These are phyloP conservation scores for Fraxinus angustifolia DNA, from an alignment of 305 asterid genomes.

Conservation along the genomic window DNA sequence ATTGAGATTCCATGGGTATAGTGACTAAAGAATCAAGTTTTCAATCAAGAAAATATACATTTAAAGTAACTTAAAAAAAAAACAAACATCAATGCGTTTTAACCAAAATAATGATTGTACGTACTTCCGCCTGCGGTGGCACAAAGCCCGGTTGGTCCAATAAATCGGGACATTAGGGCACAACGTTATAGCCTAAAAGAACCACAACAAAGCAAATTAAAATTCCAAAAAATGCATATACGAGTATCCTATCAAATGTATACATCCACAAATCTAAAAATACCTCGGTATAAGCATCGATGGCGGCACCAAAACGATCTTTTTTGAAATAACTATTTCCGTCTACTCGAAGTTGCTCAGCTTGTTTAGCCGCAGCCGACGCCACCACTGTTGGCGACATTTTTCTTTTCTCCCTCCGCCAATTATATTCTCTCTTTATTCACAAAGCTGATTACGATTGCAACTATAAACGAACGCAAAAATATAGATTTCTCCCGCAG, in stretches of 20 bases:
- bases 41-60: background rate
- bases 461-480: background rate
- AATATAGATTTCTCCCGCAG: background rate
- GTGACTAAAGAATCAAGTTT: background rate
- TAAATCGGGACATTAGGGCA: constrained; percentile 86
- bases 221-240: background rate
- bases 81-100: background rate
- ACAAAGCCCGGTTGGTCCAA: constrained; percentile 93
- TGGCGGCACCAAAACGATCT: constrained; percentile 77
- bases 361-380: constrained; percentile 49
- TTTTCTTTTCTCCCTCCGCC: constrained; percentile 35
- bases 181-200: constrained; percentile 65
- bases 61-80: background rate
- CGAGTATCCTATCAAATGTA: background rate
- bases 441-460: background rate
- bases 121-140: constrained; percentile 79
- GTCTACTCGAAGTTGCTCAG: constrained; percentile 66
- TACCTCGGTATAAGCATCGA: constrained; percentile 95
- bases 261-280: background rate
- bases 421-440: constrained; percentile 2
- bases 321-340: constrained; percentile 73
- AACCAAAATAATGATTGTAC: constrained; percentile 27
- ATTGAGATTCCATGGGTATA: background rate
- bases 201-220: background rate
- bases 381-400: constrained; percentile 56